Conservation (phyloP, 352 stramenopile species). For the Phytophthora boehmeriae region DNA sequence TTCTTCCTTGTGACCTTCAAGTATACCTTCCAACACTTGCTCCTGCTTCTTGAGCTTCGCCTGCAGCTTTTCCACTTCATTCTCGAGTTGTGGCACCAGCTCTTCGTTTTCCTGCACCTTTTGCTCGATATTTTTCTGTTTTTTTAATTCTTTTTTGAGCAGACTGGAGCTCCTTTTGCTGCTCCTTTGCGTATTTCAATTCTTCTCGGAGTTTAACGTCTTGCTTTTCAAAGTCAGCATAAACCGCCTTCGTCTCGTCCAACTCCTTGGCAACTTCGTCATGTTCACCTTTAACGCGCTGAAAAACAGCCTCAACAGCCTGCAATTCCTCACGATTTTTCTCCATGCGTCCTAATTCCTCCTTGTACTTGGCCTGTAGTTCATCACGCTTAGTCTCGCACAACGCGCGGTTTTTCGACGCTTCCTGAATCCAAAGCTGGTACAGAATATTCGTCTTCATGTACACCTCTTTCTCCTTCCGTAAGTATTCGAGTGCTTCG, state of each 20-base stretch:
- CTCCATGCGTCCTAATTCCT: slow-evolving; percentile 74
- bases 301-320: slow-evolving; percentile 82
- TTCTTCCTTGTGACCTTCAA: slow-evolving; percentile 80
- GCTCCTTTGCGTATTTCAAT: slow-evolving; percentile 95
- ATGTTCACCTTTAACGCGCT: slow-evolving; percentile 84
- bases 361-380: slow-evolving; percentile 78
- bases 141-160: slow-evolving; percentile 93
- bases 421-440: slow-evolving; percentile 92
- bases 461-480: slow-evolving; percentile 96
- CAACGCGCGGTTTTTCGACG: slow-evolving; percentile 72
- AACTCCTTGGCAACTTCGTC: slow-evolving; percentile 86
- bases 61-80: slow-evolving; percentile 75
- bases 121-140: slow-evolving; percentile 81
- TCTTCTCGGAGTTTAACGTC: slow-evolving; percentile 98
- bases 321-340: slow-evolving; percentile 82
- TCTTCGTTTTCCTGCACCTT: slow-evolving; percentile 90
- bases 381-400: slow-evolving; percentile 71
- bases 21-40: slow-evolving; percentile 84
- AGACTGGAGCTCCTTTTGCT: slow-evolving; percentile 91
- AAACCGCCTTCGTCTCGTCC: slow-evolving; percentile 92
- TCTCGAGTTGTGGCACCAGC: slow-evolving; percentile 89
- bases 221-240: slow-evolving; percentile 95
- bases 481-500: slow-evolving; percentile 94
- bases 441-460: slow-evolving; percentile 97
- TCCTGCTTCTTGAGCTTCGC: slow-evolving; percentile 85